Base-by-base conservation (phyloP, 805 yeast species). In the Cyberlindnera petersonii region DNA sequence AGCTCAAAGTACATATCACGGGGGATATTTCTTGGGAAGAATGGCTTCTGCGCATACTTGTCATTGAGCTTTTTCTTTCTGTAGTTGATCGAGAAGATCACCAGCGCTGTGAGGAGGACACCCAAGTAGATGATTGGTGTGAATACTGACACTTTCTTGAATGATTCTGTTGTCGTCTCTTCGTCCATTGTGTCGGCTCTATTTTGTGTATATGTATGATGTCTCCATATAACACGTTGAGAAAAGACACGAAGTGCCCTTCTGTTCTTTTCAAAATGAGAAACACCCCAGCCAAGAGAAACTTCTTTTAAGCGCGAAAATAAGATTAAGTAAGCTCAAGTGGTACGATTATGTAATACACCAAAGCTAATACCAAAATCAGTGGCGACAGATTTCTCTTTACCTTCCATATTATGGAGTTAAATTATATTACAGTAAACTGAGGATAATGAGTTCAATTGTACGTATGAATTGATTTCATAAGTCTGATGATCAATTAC, bases 41-140 rank as follows among this genome's bases (percentile, higher is more conserved):
- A 76, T 11, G 95, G 89, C 49, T 74, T 75, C 48, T 83, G 72
- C 30, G 72, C 65, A 13, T 77, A 66, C 42, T 85, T 64, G 46
- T 76, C 72, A 39, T 66, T 59, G 24, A 66, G 50, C 33, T 60
- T 61, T 48, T 75, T 75, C 54, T 74, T 74, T 52, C 91, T 74
- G 60, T 88, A 85, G 38, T 71, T 66, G 30, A 79, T 69, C 16
- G 94, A 77, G 58, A 89, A 89, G 6, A 79, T 64, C 23, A 79
- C 64, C 43, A 89, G 69, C 2, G 89, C 77, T 3, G 83, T 56
- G 31, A 86, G 57, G 46, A 89, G 61, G 22, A 87, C 74, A 4
- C 74, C 79, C 40, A 86, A 79, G 59, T 89, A 89, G 27, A 84
- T 63, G 36, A 89, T 56, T 16, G 96, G 96, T 6, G 93, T 84